These are phyloP conservation scores for Naganishia onofrii DNA, from an alignment of 768 basidiomycete species.

Conservation along the genomic window DNA sequence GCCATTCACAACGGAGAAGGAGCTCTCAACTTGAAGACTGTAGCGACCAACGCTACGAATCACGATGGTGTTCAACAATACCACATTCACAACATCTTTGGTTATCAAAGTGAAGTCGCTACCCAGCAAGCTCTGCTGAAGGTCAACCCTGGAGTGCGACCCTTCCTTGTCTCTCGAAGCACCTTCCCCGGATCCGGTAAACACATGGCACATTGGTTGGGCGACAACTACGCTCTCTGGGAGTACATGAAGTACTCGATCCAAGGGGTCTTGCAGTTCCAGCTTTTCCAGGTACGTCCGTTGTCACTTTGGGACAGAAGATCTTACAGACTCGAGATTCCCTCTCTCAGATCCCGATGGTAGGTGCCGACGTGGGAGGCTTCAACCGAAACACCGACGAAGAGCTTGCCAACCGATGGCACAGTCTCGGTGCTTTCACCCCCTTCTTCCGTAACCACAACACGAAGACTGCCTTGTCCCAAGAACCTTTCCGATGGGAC, in stretches of 20 bases:
- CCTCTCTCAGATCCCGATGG: slow-evolving; percentile 72
- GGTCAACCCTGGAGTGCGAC: slow-evolving; percentile 62
- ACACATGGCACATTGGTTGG: slow-evolving; percentile 54
- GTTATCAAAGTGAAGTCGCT: slow-evolving; percentile 65
- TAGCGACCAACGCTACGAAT: slow-evolving; percentile 73
- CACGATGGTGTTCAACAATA: slow-evolving; percentile 57
- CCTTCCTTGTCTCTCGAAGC: slow-evolving; percentile 55
- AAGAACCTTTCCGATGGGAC: slow-evolving; percentile 79
- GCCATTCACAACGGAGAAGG: slow-evolving; percentile 70
- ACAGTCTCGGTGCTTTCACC: slow-evolving; percentile 76
- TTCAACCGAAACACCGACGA: slow-evolving; percentile 65
- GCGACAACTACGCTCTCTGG: slow-evolving; percentile 76
- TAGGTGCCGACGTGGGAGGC: slow-evolving; percentile 70
- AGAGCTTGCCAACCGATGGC: slow-evolving; percentile 80
- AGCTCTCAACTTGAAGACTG: slow-evolving; percentile 60
- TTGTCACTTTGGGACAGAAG: not conserved
- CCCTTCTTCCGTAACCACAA: slow-evolving; percentile 79
- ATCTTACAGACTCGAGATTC: not conserved
- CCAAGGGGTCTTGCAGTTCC: slow-evolving; percentile 76
- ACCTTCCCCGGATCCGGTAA: slow-evolving; percentile 46
- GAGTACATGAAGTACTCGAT: slow-evolving; percentile 68
- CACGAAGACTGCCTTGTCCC: slow-evolving; percentile 61
- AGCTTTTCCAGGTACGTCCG: slow-evolving; percentile 65
- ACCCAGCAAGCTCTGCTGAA: slow-evolving; percentile 63
- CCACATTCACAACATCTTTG: slow-evolving; percentile 39